A percentile compares a stretch with the other conserved stretches of the same genome.
Conservation (phyloP, 495 filamentous ascomycete species). For the Rusavskia elegans region DNA sequence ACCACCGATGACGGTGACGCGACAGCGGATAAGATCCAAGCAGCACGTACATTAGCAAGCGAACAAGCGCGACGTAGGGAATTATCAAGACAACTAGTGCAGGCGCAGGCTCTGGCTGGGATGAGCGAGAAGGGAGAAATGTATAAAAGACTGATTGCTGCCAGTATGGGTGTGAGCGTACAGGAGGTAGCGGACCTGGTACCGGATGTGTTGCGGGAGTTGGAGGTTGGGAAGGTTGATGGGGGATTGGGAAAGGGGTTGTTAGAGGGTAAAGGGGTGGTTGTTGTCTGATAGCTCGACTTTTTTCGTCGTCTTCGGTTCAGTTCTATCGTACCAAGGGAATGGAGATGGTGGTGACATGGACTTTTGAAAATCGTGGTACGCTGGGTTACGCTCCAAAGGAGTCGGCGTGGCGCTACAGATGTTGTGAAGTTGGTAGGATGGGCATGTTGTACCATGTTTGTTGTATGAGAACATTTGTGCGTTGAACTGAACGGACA, state of each 20-base stretch:
- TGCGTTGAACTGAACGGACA: too few species aligned
- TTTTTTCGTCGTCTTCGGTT: too few species aligned
- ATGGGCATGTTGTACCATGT: too few species aligned
- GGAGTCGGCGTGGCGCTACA: too few species aligned
- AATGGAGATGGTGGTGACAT: too few species aligned
- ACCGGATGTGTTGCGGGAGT: constrained; percentile 11
- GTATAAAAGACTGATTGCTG: constrained; percentile 8
- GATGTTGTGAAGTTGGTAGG: too few species aligned
- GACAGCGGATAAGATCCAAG: neutral
- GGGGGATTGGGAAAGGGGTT: neutral
- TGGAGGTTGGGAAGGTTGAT: constrained; percentile 8
- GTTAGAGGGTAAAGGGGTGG: neutral
- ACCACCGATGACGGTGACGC: neutral
- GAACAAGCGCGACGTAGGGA: constrained; percentile 8
- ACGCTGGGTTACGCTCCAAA: too few species aligned
- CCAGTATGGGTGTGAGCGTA: constrained; percentile 4
- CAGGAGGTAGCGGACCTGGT: constrained; percentile 6
- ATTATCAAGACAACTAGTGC: constrained; percentile 3
- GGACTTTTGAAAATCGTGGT: too few species aligned
- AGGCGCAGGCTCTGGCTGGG: constrained; percentile 9
- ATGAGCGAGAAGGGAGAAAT: constrained; percentile 11
- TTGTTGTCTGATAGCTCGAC: too few species aligned
- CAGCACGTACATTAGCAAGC: constrained; percentile 3
- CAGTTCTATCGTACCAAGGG: too few species aligned
- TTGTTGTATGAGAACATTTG: too few species aligned